A percentile compares a stretch with the other conserved stretches of the same genome.
phyloP scores from a whole-genome alignment of 1,284 basidiomycete species.

The Phlebopus sp. region DNA sequence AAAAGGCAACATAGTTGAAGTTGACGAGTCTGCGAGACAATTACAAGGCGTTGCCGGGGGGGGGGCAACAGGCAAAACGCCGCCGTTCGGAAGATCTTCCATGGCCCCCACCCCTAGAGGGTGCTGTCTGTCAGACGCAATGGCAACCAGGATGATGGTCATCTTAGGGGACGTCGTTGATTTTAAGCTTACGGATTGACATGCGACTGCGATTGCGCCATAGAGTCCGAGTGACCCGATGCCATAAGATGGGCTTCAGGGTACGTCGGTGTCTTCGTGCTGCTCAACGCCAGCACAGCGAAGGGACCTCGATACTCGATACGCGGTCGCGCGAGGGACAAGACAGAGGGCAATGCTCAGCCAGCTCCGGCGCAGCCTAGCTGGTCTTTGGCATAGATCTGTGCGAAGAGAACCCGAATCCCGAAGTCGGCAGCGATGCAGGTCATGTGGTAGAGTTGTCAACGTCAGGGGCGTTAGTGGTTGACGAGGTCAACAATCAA shows the following conservation, averaged over 20 bases:
- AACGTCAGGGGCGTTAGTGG: too few species aligned
- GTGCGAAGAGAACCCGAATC: too few species aligned
- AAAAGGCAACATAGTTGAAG: too few species aligned
- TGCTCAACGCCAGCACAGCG: constrained; percentile 66
- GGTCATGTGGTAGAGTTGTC: too few species aligned
- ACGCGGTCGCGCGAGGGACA: constrained; percentile 4
- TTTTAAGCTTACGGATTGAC: constrained; percentile 1
- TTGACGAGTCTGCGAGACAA: constrained; percentile 51
- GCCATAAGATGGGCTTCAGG: constrained; percentile 73
- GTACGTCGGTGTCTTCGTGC: constrained; percentile 64
- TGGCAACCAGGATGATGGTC: constrained; percentile 76
- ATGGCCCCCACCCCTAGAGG: too few species aligned
- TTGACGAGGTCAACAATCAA: constrained; percentile 50
- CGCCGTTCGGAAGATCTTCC: too few species aligned
- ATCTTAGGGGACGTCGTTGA: constrained; percentile 33
- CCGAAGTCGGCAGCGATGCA: background rate
- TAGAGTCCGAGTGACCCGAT: background rate
- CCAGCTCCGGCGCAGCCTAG: background rate
- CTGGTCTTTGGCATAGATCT: too few species aligned
- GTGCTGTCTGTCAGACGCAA: constrained; percentile 72
- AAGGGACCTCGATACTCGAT: background rate
- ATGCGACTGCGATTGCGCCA: background rate
- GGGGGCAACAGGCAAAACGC: constrained; percentile 22
- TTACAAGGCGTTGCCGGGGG: constrained; percentile 53
- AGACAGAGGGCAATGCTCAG: too few species aligned